A percentile compares a stretch with the other conserved stretches of the same genome.
Conservation (phyloP, 768 basidiomycete species). For the Lentinula aciculospora region DNA sequence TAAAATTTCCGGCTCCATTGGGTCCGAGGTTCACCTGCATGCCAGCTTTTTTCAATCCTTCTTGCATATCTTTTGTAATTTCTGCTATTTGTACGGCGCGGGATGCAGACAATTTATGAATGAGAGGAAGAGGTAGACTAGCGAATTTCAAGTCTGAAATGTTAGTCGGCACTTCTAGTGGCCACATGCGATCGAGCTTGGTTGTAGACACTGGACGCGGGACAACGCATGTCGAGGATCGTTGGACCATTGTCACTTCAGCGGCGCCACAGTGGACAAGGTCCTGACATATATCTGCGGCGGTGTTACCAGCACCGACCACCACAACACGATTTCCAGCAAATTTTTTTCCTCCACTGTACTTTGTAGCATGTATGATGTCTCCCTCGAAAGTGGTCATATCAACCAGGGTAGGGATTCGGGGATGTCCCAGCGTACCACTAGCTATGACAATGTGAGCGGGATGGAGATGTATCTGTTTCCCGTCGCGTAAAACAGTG, state of each 20-base stretch:
- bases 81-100: conserved; percentile 13
- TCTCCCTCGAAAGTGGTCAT: conserved; percentile 23
- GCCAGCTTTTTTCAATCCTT: conserved; percentile 30
- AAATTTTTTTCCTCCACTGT: conserved; percentile 17
- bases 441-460: conserved; percentile 22
- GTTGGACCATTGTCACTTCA: conserved; percentile 36
- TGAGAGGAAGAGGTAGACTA: conserved; percentile 10
- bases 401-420: conserved; percentile 22
- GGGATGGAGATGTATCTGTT: conserved; percentile 24
- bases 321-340: conserved; percentile 31
- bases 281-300: conserved; percentile 34
- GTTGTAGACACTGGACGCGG: conserved; percentile 1
- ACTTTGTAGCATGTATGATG: conserved; percentile 26
- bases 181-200: conserved; percentile 10
- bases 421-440: conserved; percentile 28
- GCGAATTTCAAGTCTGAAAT: conserved; percentile 17
- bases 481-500: conserved; percentile 29
- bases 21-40: conserved; percentile 27
- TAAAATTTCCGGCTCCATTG: conserved; percentile 23
- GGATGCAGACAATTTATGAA: conserved; percentile 6
- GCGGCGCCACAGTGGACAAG: conserved; percentile 22
- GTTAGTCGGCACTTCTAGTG: conserved; percentile 16
- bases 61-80: conserved; percentile 21
- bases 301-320: conserved; percentile 34
- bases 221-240: conserved; percentile 31